Percentiles rank a stretch among this genome's conserved stretches.
Conservation (phyloP, 208 protist genomes). For the Wallacemonas sp. region DNA sequence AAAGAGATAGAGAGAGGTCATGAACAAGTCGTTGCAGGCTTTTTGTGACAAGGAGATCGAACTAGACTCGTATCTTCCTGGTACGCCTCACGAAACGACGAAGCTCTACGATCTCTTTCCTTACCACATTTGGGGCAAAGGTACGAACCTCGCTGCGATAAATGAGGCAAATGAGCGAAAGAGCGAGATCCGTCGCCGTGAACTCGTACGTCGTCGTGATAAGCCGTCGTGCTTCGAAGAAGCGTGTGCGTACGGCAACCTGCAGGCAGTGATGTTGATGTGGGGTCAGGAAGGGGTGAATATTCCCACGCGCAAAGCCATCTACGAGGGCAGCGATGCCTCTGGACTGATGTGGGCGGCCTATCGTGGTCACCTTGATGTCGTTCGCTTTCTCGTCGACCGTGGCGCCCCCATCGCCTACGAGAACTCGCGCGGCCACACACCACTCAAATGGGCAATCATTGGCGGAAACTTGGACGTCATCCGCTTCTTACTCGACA, state of each 20-base stretch:
- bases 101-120: constrained; percentile 33
- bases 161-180: constrained; percentile 4
- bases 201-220: constrained; percentile 34
- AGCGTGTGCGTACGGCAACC: constrained; percentile 63
- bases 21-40: constrained; percentile 20
- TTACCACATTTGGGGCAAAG: constrained; percentile 31
- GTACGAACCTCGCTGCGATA: constrained; percentile 6
- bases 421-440: constrained; percentile 56
- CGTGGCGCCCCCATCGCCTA: constrained; percentile 42
- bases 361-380: constrained; percentile 47
- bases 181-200: not conserved
- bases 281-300: constrained; percentile 58
- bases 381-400: constrained; percentile 77
- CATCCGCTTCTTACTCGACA: constrained; percentile 60
- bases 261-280: constrained; percentile 45
- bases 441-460: constrained; percentile 65
- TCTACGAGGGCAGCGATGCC: constrained; percentile 59
- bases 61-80: constrained; percentile 63
- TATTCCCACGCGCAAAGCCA: constrained; percentile 22
- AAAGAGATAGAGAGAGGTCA: constrained; percentile 6
- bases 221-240: constrained; percentile 56
- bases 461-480: constrained; percentile 43
- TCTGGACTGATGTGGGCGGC: constrained; percentile 77
- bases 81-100: constrained; percentile 29
- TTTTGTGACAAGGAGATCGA: constrained; percentile 37